Evolutionary conservation across 345 rosid genomes (phyloP).

Genomic region (Nasturtium officinale): DNA sequence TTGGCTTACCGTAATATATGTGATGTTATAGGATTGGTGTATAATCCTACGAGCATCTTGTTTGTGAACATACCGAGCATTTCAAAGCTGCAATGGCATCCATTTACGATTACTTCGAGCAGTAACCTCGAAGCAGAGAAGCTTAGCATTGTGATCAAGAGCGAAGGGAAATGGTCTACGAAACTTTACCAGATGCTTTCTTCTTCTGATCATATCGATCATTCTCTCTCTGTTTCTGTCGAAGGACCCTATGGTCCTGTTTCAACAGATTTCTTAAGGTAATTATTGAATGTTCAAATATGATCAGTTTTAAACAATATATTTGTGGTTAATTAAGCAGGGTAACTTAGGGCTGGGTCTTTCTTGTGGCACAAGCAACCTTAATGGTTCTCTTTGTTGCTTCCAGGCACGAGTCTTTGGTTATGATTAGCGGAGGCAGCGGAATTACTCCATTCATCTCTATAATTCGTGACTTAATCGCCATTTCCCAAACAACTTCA

Average conservation of each 20-base stretch:
- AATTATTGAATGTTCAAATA: background rate
- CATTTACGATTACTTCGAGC: slow-evolving; percentile 73
- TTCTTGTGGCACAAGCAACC: slow-evolving; percentile 12
- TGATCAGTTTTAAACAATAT: background rate
- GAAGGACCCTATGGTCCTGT: slow-evolving; percentile 95
- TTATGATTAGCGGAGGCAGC: slow-evolving; percentile 89
- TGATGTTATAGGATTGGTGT: slow-evolving; percentile 54
- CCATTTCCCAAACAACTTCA: slow-evolving; percentile 25
- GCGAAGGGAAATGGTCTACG: slow-evolving; percentile 77
- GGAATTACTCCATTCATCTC: slow-evolving; percentile 87
- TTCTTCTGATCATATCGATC: slow-evolving; percentile 51
- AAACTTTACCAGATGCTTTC: slow-evolving; percentile 68
- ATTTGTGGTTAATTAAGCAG: background rate
- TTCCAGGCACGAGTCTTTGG: slow-evolving; percentile 66
- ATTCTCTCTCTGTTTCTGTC: slow-evolving; percentile 50
- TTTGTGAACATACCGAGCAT: slow-evolving; percentile 74
- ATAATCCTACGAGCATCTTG: slow-evolving; percentile 68
- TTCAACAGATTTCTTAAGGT: slow-evolving; percentile 73
- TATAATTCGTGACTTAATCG: slow-evolving; percentile 60
- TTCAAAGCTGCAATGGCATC: slow-evolving; percentile 93
- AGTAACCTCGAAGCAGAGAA: slow-evolving; percentile 68
- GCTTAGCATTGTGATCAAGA: slow-evolving; percentile 66
- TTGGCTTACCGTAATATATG: background rate
- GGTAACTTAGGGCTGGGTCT: background rate
- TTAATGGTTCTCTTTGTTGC: background rate